Evolutionary conservation across 495 filamentous ascomycete genomes (phyloP).

Genomic region (Neurospora sp.): DNA sequence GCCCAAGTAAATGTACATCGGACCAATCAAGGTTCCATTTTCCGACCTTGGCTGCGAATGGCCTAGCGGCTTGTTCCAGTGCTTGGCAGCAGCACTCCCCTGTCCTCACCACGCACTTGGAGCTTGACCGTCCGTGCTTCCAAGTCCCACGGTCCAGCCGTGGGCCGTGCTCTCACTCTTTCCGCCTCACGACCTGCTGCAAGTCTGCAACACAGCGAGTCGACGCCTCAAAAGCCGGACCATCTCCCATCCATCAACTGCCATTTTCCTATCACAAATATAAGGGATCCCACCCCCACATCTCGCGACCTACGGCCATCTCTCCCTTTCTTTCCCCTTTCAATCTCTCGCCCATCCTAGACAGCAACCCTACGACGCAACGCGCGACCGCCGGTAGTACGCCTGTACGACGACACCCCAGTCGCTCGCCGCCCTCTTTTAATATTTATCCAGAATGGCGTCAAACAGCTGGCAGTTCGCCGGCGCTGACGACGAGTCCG

Average conservation of each 20-base stretch:
- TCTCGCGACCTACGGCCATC: background rate
- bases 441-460: slow-evolving; percentile 12
- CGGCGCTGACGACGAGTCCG: slow-evolving; percentile 49
- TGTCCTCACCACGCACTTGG: background rate
- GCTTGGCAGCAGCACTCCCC: background rate
- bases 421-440: background rate
- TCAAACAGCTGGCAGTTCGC: slow-evolving; percentile 16
- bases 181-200: background rate
- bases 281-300: background rate
- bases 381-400: background rate
- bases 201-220: background rate
- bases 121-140: background rate
- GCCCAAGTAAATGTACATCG: too few relatives aligned
- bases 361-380: background rate
- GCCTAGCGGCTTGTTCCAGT: background rate
- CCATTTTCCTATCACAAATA: background rate
- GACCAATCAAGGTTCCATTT: background rate
- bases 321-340: background rate
- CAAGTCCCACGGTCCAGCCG: background rate
- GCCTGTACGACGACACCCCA: background rate
- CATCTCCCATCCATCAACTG: background rate
- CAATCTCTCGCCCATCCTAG: background rate
- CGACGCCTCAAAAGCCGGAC: background rate
- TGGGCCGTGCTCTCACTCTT: background rate
- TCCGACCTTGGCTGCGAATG: background rate